Base-by-base conservation (phyloP, 2,329 filamentous ascomycete genomes). In the Fusarium buxicola region DNA sequence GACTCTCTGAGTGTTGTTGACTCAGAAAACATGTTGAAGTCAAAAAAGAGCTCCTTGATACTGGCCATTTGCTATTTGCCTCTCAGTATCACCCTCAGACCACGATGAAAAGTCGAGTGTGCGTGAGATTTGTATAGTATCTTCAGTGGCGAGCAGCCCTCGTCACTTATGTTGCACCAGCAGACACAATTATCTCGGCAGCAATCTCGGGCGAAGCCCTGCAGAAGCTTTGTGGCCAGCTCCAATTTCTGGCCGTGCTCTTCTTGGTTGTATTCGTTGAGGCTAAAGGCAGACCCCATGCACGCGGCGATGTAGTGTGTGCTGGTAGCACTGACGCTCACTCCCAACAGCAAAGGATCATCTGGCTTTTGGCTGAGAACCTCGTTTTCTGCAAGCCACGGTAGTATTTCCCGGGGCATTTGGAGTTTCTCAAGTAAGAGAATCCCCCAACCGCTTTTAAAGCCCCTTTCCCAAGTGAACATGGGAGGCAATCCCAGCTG, bases 61-160 rank as follows among this genome's bases (percentile, higher is more conserved):
- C 10, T 15, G 1, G 10, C 10, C 11, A 10, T 8, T 8, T 36
- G 30, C 13, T 15, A 30, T n/a, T 24, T 0, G 1, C 2, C 0
- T 15, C 11, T 4, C 4, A 4, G 18, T 3, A 2, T 5, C 10
- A 18, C 12, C 5, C 0, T 0, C 3, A 40, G 31, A 2, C 34
- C 27, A 24, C 1, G 0, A 18, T 2, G 5, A 12, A 1, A 10
- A 12, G 8, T 13, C 25, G 7, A 2, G n/a, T 43, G 38, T 28
- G 47, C 28, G 3, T 35, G 30, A 7, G 47, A 8, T 36, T 51
- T 51, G 38, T 35, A 43, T 5, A 51, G 24, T 6, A 51, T 7
- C n/a, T 25, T 41, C 11, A 51, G 28, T 5, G 47, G 47, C 3
- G 47, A 51, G 13, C 47, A 51, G 8, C 47, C 30, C 15, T 28